phyloP scores from a whole-genome alignment of 169 alveolate species.

The Cytauxzoon felis region DNA sequence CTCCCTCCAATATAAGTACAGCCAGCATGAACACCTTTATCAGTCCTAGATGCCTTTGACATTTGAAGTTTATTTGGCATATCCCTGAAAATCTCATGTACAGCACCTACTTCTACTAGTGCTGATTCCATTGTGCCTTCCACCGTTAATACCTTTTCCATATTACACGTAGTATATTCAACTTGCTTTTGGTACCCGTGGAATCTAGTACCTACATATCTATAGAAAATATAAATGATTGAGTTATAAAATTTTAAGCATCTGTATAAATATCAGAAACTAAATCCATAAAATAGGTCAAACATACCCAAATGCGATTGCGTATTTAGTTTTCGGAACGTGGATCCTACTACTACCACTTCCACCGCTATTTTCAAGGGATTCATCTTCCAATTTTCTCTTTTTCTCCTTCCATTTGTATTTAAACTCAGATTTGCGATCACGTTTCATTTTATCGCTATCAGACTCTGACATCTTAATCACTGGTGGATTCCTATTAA shows the following conservation, averaged over 20 bases:
- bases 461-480: too few species aligned
- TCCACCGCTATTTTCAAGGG: background rate
- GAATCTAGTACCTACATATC: constrained; percentile 74
- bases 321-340: constrained; percentile 61
- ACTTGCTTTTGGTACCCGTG: constrained; percentile 81
- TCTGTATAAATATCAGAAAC: background rate
- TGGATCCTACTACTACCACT: constrained; percentile 20
- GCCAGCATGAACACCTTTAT: constrained; percentile 83
- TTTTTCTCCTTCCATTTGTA: too few species aligned
- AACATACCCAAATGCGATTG: constrained; percentile 58
- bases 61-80: constrained; percentile 55
- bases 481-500: too few species aligned
- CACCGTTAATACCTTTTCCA: constrained; percentile 63
- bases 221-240: constrained; percentile 3
- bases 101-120: constrained; percentile 66
- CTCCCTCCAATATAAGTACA: constrained; percentile 70
- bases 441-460: too few species aligned
- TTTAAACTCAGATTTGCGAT: too few species aligned
- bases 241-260: background rate
- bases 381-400: too few species aligned
- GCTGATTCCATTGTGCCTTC: constrained; percentile 71
- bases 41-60: constrained; percentile 85
- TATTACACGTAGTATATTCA: constrained; percentile 25
- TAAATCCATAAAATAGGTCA: background rate
- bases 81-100: constrained; percentile 34